Conservation (phyloP, 2,329 filamentous ascomycete genomes). For the Fusarium udum region DNA sequence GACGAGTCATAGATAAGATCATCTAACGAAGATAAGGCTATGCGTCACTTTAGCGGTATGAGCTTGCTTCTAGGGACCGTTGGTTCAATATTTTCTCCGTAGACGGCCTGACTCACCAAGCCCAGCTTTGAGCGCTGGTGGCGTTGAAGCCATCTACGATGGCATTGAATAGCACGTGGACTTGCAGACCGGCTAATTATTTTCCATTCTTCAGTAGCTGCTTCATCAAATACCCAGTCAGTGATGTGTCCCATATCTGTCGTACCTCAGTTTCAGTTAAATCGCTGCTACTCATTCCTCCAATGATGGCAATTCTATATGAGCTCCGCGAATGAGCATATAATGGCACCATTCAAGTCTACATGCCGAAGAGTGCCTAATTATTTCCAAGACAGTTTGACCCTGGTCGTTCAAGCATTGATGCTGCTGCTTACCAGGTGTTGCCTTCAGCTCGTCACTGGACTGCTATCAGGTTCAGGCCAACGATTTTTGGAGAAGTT, state of each 20-base stretch:
- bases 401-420: fast-evolving
- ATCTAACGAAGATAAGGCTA: neutral
- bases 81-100: neutral
- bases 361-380: no score
- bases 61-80: neutral
- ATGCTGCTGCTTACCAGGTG: neutral
- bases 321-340: no score
- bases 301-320: neutral
- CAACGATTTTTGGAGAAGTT: neutral
- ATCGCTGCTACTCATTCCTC: neutral
- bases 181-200: no score
- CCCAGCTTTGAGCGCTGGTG: no score
- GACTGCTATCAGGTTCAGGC: no score
- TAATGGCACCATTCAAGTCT: neutral
- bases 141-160: neutral
- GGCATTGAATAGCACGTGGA: neutral
- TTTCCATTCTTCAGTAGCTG: neutral
- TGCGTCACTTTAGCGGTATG: neutral
- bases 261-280: no score
- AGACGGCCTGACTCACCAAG: neutral
- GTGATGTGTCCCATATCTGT: neutral
- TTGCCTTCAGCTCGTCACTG: neutral
- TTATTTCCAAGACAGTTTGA: fast-evolving
- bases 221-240: neutral
- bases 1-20: conserved; percentile 2